phyloP scores from a whole-genome alignment of 331 rosid genomes.

The Arachis monticola region DNA sequence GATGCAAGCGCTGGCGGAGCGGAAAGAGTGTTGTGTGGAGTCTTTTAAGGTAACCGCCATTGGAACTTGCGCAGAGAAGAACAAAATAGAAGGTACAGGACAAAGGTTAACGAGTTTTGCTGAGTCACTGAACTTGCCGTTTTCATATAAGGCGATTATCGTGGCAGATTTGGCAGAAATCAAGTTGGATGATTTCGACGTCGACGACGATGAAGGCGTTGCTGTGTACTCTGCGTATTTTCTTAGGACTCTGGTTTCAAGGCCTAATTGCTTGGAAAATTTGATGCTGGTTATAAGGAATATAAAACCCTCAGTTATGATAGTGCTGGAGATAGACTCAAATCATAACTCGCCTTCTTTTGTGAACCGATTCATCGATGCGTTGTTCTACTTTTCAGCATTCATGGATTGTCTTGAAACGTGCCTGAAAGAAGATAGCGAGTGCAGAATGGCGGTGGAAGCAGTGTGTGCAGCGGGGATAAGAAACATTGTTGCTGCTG shows the following conservation, averaged over 20 bases:
- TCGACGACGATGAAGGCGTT: constrained; percentile 60
- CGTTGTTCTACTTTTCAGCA: constrained; percentile 60
- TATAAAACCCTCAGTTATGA: constrained; percentile 64
- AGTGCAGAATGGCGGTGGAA: constrained; percentile 46
- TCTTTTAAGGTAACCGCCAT: constrained; percentile 64
- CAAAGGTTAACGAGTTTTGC: constrained; percentile 61
- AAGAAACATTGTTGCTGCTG: constrained; percentile 59
- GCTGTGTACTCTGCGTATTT: constrained; percentile 52
- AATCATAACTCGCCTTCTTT: constrained; percentile 67
- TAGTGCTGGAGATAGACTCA: constrained; percentile 65
- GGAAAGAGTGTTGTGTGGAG: constrained; percentile 47
- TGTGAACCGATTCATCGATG: constrained; percentile 70
- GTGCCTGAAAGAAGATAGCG: constrained; percentile 45
- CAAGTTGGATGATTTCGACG: constrained; percentile 51
- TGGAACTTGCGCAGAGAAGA: constrained; percentile 31
- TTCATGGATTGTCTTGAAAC: constrained; percentile 59
- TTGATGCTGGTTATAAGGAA: constrained; percentile 64
- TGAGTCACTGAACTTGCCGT: constrained; percentile 65
- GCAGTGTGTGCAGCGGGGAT: constrained; percentile 46
- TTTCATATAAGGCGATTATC: constrained; percentile 51
- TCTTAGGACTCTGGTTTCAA: constrained; percentile 57
- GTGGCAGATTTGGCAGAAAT: constrained; percentile 57
- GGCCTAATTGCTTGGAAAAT: constrained; percentile 62
- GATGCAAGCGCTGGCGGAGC: constrained; percentile 66
- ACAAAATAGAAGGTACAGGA: constrained; percentile 50